Conservation (phyloP, 2,329 filamentous ascomycete species). For the Aspergillus brasiliensis region DNA sequence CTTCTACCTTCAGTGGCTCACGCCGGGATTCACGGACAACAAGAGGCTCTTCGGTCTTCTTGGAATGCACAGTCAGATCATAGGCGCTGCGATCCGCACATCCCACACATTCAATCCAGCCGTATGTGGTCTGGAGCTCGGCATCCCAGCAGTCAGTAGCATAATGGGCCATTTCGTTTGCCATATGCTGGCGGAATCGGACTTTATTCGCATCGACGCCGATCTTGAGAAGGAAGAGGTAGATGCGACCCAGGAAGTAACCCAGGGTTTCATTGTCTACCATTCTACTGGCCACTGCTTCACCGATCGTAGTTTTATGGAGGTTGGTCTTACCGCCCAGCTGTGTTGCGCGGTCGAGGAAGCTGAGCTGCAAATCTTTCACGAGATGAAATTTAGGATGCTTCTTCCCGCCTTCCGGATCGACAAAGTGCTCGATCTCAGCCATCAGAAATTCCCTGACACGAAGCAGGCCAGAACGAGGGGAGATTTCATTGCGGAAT, state of each 20-base stretch:
- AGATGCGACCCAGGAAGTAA: conserved; percentile 94
- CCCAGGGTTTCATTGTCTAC: conserved; percentile 98
- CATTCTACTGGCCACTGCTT: conserved; percentile 78
- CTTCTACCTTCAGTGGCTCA: conserved; percentile 76
- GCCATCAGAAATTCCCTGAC: conserved; percentile 99
- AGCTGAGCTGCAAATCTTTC: conserved; percentile 76
- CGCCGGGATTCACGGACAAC: conserved; percentile 80
- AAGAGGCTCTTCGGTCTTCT: conserved; percentile 85
- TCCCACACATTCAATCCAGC: conserved; percentile 98
- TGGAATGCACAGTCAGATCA: conserved; percentile 87
- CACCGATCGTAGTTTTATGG: conserved; percentile 73
- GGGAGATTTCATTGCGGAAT: conserved; percentile 97
- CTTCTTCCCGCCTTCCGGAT: conserved; percentile 92
- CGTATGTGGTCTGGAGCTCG: conserved; percentile 85
- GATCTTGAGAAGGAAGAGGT: conserved; percentile 84
- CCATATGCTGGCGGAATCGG: conserved; percentile 97
- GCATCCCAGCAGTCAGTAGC: conserved; percentile 98
- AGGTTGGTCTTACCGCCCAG: conserved; percentile 79
- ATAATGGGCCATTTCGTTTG: conserved; percentile 91
- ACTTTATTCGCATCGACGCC: conserved; percentile 86
- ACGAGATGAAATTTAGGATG: conserved; percentile 86
- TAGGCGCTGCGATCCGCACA: conserved; percentile 96
- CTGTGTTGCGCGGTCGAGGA: conserved; percentile 84
- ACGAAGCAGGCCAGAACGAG: conserved; percentile 83
- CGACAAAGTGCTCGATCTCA: conserved; percentile 98